A percentile compares a stretch with the other conserved stretches of the same genome.
Conservation (phyloP, 305 asterid genomes). For the Solanum hybrid region DNA sequence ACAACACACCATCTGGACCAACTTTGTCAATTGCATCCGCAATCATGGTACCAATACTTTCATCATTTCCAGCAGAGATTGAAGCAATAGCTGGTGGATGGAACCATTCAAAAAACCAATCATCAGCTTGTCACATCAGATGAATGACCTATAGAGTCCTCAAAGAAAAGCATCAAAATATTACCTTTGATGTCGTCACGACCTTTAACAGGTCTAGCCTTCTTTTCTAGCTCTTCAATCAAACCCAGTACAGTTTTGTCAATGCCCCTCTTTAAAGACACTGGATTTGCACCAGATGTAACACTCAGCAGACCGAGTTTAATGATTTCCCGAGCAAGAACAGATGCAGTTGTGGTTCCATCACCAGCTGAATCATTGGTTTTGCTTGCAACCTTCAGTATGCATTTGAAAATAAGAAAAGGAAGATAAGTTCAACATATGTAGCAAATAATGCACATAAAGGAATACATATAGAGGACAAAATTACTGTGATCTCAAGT, state of each 20-base stretch:
- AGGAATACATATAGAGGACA: neutral
- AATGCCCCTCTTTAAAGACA: constrained; percentile 82
- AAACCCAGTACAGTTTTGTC: constrained; percentile 78
- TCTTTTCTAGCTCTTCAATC: constrained; percentile 73
- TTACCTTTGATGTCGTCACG: constrained; percentile 87
- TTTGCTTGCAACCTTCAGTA: constrained; percentile 90
- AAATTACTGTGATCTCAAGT: neutral
- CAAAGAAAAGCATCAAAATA: neutral
- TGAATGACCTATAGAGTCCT: neutral
- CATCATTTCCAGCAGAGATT: constrained; percentile 96
- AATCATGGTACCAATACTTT: constrained; percentile 72
- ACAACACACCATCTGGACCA: constrained; percentile 97
- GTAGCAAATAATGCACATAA: neutral
- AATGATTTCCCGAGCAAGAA: constrained; percentile 96
- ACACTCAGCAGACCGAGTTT: constrained; percentile 89
- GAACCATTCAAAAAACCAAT: neutral
- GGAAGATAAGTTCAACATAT: neutral
- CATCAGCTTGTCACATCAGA: neutral
- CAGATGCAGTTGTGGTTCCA: constrained; percentile 94
- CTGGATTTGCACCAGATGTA: constrained; percentile 97
- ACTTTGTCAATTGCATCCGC: constrained; percentile 98
- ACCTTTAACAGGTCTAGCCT: constrained; percentile 91
- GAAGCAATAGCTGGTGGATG: constrained; percentile 67
- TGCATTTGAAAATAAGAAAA: constrained; percentile 5
- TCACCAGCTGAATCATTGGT: constrained; percentile 99